Evolutionary conservation across 345 rosid species (phyloP).

Genomic region (Syzygium oleosum): DNA sequence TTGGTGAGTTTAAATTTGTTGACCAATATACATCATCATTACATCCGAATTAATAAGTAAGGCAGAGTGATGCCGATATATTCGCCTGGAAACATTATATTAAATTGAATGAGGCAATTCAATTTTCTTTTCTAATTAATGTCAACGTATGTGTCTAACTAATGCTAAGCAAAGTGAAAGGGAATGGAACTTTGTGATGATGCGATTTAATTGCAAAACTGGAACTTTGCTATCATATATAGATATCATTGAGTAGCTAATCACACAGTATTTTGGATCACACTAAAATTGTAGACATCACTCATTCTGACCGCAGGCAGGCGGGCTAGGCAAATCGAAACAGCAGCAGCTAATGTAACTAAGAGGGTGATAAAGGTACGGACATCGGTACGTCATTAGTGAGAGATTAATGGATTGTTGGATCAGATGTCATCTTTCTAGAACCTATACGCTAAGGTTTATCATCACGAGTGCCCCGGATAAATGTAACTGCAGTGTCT

Average conservation of each 20-base stretch:
- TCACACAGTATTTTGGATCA: too few relatives aligned
- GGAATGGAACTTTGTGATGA: background rate
- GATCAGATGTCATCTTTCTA: background rate
- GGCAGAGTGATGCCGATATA: too few relatives aligned
- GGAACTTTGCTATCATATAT: background rate
- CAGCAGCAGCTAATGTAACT: background rate
- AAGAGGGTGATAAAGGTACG: accelerated
- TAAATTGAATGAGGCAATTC: background rate
- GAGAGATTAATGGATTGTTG: background rate
- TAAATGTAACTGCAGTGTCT: too few relatives aligned
- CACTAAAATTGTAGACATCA: too few relatives aligned
- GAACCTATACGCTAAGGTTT: background rate
- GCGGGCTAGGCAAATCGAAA: too few relatives aligned
- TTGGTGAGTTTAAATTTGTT: background rate
- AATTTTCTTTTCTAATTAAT: background rate
- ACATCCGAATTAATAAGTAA: background rate
- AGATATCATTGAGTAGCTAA: too few relatives aligned
- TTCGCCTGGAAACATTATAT: background rate
- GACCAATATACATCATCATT: too few relatives aligned
- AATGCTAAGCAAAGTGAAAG: background rate
- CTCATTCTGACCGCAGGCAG: too few relatives aligned
- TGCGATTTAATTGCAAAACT: accelerated
- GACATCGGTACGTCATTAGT: background rate
- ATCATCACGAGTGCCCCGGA: background rate
- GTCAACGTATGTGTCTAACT: background rate